A percentile compares a stretch with the other conserved stretches of the same genome.
These are phyloP conservation scores for Candida hungchunana DNA, from an alignment of 805 yeast genomes.

Conservation along the genomic window DNA sequence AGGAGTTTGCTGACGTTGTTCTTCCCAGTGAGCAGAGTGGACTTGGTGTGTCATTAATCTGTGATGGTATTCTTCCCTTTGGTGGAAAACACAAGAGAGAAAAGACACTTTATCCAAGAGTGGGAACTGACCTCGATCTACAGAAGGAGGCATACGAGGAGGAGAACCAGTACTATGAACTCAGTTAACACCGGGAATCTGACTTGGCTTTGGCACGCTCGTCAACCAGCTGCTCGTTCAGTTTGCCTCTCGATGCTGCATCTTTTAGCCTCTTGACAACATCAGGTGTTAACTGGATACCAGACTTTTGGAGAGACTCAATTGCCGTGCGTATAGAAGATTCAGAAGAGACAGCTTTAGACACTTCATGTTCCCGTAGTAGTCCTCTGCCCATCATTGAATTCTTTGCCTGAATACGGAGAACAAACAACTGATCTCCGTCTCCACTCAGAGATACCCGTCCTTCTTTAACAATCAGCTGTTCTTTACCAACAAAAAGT, in stretches of 20 bases:
- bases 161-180: constrained; percentile 40
- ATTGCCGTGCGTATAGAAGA: constrained; percentile 11
- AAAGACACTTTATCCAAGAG: constrained; percentile 11
- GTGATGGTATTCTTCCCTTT: constrained; percentile 50
- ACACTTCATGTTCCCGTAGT: constrained; percentile 14
- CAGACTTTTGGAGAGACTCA: constrained; percentile 19
- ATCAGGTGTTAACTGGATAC: constrained; percentile 20
- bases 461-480: not conserved
- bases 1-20: constrained; percentile 68
- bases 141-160: constrained; percentile 35
- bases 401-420: constrained; percentile 19
- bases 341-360: not conserved
- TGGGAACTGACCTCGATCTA: constrained; percentile 27
- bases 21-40: constrained; percentile 66
- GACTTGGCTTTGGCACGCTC: constrained; percentile 26
- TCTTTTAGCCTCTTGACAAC: constrained; percentile 13
- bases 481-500: not conserved
- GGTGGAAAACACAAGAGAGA: constrained; percentile 3
- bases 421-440: constrained; percentile 12
- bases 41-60: constrained; percentile 52
- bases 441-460: constrained; percentile 2
- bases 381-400: constrained; percentile 12
- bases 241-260: constrained; percentile 26
- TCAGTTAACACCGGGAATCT: constrained; percentile 27
- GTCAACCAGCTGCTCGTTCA: constrained; percentile 35